These are phyloP conservation scores for Suhomyces pyralidae DNA, from an alignment of 805 yeast genomes.

Conservation along the genomic window DNA sequence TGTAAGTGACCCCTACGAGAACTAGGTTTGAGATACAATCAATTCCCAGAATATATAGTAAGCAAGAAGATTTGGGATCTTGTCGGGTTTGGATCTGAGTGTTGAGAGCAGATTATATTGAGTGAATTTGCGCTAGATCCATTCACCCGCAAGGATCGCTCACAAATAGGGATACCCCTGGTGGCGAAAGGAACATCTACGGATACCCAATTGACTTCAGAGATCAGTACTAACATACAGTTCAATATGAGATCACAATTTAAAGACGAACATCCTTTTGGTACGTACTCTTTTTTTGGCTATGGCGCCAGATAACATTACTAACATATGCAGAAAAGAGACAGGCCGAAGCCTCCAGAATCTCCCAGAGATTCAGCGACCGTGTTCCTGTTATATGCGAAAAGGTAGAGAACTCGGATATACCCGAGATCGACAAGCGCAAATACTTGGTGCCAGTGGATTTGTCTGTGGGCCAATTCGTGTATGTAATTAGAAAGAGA, in stretches of 20 bases:
- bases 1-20: background rate
- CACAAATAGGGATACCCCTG: background rate
- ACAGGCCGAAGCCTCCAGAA: slow-evolving; percentile 90
- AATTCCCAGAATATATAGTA: background rate
- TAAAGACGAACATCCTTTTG: slow-evolving; percentile 94
- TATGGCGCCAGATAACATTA: background rate
- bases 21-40: background rate
- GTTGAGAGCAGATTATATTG: background rate
- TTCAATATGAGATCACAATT: slow-evolving; percentile 81
- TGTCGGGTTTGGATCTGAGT: too few relatives aligned
- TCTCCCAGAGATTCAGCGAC: slow-evolving; percentile 82
- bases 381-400: slow-evolving; percentile 97
- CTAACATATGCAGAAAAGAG: slow-evolving; percentile 61
- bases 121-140: background rate
- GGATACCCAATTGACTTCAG: background rate
- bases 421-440: slow-evolving; percentile 94
- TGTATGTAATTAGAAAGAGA: slow-evolving; percentile 94
- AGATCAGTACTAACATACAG: slow-evolving; percentile 9
- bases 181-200: background rate
- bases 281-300: slow-evolving; percentile 42
- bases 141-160: background rate
- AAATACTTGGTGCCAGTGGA: slow-evolving; percentile 96
- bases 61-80: background rate
- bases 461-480: slow-evolving; percentile 96
- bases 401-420: slow-evolving; percentile 93